A percentile compares a stretch with the other conserved stretches of the same genome.
Conservation (phyloP, 192 early-diverging fungal genomes). For the Geranomyces michiganensis region DNA sequence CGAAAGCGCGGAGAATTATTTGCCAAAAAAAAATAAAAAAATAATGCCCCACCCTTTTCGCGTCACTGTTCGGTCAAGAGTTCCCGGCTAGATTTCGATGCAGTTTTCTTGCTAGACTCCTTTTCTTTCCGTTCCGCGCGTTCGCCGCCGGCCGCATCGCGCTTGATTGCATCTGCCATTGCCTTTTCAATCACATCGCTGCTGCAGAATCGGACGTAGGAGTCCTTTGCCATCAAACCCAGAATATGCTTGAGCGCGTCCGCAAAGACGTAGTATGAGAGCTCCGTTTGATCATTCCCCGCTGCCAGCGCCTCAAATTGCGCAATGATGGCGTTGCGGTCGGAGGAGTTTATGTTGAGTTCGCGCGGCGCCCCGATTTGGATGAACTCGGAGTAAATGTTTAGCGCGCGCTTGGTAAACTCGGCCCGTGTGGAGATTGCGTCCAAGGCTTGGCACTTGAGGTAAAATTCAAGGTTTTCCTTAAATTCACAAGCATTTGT, state of each 20-base stretch:
- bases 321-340: slow-evolving; percentile 29
- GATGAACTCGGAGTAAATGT: slow-evolving; percentile 47
- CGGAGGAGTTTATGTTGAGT: slow-evolving; percentile 43
- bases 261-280: slow-evolving; percentile 24
- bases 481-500: neutral
- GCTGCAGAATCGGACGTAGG: slow-evolving; percentile 35
- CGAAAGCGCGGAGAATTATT: too few relatives aligned
- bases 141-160: slow-evolving; percentile 4
- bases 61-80: neutral
- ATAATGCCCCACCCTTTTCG: too few relatives aligned
- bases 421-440: slow-evolving; percentile 34
- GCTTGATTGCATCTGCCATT: slow-evolving; percentile 3
- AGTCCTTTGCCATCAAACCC: slow-evolving; percentile 36
- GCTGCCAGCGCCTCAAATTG: slow-evolving; percentile 26
- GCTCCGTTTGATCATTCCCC: neutral
- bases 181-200: slow-evolving; percentile 28
- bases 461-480: slow-evolving; percentile 45
- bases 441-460: slow-evolving; percentile 36
- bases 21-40: too few relatives aligned
- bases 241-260: slow-evolving; percentile 29
- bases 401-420: slow-evolving; percentile 22
- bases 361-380: slow-evolving; percentile 41
- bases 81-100: neutral
- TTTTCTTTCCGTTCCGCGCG: neutral
- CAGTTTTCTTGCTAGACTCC: neutral